Evolutionary conservation across 2,329 filamentous ascomycete genomes (phyloP).

Genomic region (Hypomyces rosellus): DNA sequence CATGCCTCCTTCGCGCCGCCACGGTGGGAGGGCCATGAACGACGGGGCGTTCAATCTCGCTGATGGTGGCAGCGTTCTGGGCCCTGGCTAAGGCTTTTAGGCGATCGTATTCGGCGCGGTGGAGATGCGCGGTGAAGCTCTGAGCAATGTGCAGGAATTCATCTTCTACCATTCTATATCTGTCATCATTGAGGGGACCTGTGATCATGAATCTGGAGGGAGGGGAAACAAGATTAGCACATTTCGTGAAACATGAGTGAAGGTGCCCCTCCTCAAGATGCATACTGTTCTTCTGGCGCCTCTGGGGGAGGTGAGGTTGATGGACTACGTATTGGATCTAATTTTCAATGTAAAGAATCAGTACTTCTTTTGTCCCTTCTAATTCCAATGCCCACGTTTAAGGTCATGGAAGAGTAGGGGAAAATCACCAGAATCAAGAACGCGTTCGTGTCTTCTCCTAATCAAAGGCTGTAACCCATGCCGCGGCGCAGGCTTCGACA

Average conservation of each 20-base stretch:
- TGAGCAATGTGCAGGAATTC: constrained; percentile 64
- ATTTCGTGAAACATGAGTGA: background rate
- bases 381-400: background rate
- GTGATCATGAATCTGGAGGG: constrained; percentile 54
- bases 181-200: constrained; percentile 61
- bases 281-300: constrained; percentile 40
- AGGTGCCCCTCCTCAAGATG: background rate
- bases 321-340: constrained; percentile 28
- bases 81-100: constrained; percentile 52
- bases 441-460: constrained; percentile 15
- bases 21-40: constrained; percentile 27
- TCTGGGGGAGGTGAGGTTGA: constrained; percentile 48
- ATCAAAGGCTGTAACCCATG: constrained; percentile 7
- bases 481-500: background rate
- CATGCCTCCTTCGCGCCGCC: constrained; percentile 18
- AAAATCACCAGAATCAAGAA: constrained; percentile 17
- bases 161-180: constrained; percentile 78
- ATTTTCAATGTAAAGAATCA: background rate
- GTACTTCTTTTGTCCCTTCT: no score
- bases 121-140: constrained; percentile 66
- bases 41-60: constrained; percentile 46
- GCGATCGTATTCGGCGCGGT: constrained; percentile 69
- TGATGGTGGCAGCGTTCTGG: constrained; percentile 48
- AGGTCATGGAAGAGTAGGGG: background rate
- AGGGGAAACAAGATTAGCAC: background rate